Percentiles rank a stretch among this genome's conserved stretches.
Conservation (phyloP, 2,329 filamentous ascomycete species). For the Pseudogymnoascus sp. region DNA sequence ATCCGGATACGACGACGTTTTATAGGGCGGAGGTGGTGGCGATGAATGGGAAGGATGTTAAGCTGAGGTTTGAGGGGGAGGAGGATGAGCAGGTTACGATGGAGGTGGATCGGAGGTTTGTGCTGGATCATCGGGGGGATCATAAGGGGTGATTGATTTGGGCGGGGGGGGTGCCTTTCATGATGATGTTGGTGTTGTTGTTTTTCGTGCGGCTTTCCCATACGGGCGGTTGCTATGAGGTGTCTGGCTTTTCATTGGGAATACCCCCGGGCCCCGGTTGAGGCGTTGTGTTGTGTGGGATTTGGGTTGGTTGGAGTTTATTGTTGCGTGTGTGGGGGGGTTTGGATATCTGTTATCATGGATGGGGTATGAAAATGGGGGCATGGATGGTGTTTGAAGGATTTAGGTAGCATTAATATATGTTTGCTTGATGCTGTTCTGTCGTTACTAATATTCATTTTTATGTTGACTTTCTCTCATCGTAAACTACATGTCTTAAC, state of each 20-base stretch:
- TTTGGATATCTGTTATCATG: not conserved
- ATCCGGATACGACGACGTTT: constrained; percentile 77
- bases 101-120: constrained; percentile 66
- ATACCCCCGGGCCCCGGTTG: constrained; percentile 1
- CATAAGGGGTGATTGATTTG: not conserved
- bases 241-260: not conserved
- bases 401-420: not conserved
- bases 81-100: constrained; percentile 66
- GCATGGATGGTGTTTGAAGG: not conserved
- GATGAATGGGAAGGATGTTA: constrained; percentile 49
- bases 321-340: not conserved
- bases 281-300: not conserved
- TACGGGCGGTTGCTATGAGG: not conserved
- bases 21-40: constrained; percentile 77
- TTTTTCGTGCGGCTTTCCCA: not conserved
- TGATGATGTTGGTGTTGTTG: not conserved
- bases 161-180: not conserved
- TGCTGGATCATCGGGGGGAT: constrained; percentile 57
- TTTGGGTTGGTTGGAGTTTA: not conserved
- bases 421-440: not conserved
- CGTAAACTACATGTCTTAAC: not conserved
- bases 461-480: not conserved
- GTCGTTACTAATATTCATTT: not conserved
- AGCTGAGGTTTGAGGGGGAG: constrained; percentile 71
- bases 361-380: not conserved